Percentiles rank a stretch among this genome's conserved stretches.
Conservation (phyloP, 2,329 filamentous ascomycete genomes). For the Trichoderma simmonsii region DNA sequence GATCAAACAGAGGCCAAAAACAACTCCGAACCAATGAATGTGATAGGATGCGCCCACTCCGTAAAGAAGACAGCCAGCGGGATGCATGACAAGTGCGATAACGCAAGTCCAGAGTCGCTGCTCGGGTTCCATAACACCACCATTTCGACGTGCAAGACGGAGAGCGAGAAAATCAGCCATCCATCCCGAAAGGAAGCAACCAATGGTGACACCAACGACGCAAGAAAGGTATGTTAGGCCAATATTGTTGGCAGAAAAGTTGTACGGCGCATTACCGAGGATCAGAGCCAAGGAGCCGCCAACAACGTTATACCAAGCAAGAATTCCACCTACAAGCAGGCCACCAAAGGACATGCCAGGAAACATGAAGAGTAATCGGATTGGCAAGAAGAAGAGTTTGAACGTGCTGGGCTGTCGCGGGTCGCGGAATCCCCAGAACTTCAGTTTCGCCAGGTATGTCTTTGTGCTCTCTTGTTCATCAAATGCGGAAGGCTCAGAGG, state of each 20-base stretch:
- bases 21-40: background rate
- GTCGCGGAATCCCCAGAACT: background rate
- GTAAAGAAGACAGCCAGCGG: background rate
- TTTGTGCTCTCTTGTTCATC: background rate
- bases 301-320: background rate
- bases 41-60: background rate
- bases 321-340: background rate
- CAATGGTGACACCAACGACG: background rate
- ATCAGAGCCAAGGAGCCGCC: background rate
- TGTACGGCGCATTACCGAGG: background rate
- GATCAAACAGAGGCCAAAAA: background rate
- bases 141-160: background rate
- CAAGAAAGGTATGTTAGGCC: background rate
- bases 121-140: background rate
- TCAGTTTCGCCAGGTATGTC: background rate
- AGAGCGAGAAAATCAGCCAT: background rate
- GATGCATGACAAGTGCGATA: background rate
- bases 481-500: background rate
- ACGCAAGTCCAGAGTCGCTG: background rate
- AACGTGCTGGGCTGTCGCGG: background rate
- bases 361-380: background rate
- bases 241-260: background rate
- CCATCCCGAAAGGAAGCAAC: background rate
- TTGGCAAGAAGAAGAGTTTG: background rate
- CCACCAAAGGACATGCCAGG: background rate